A percentile compares a stretch with the other conserved stretches of the same genome.
These are phyloP conservation scores for Trichoderma citrinoviride DNA, from an alignment of 2,329 filamentous ascomycete genomes.

Conservation along the genomic window DNA sequence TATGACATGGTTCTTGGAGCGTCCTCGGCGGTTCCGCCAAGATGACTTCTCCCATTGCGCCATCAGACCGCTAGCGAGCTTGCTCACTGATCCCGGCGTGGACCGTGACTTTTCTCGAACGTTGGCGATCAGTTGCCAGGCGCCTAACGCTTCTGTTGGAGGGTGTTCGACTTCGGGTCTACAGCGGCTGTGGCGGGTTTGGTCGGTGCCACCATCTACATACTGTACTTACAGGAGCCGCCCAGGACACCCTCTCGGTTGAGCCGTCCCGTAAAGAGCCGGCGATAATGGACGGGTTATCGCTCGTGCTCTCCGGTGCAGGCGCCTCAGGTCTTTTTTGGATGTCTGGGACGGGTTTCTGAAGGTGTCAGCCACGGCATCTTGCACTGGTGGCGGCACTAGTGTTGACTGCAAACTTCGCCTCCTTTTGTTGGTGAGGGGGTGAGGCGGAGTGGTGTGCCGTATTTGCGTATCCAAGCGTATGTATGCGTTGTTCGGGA, in stretches of 20 bases:
- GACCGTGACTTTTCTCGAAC: neutral
- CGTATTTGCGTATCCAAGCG: too few relatives aligned
- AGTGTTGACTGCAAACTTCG: neutral
- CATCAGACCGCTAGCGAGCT: neutral
- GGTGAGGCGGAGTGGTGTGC: neutral
- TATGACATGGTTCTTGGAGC: neutral
- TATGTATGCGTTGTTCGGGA: neutral
- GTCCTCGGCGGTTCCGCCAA: conserved; percentile 9
- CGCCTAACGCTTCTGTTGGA: neutral
- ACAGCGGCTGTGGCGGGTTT: conserved; percentile 17
- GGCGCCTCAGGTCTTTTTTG: conserved; percentile 1
- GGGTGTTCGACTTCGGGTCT: conserved; percentile 1
- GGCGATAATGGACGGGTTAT: conserved; percentile 9
- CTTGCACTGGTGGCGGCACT: neutral
- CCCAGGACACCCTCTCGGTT: neutral
- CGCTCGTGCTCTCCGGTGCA: conserved; percentile 13
- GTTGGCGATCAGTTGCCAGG: neutral
- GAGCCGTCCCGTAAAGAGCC: conserved; percentile 12
- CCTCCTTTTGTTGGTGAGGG: neutral
- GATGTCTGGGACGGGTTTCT: neutral
- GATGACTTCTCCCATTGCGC: neutral
- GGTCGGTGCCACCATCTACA: conserved; percentile 10
- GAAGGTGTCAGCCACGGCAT: conserved; percentile 2
- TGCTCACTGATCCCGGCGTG: neutral
- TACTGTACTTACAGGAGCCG: too few relatives aligned